Evolutionary conservation across 2,329 filamentous ascomycete species (phyloP).

Genomic region (Apiospora arundinis): DNA sequence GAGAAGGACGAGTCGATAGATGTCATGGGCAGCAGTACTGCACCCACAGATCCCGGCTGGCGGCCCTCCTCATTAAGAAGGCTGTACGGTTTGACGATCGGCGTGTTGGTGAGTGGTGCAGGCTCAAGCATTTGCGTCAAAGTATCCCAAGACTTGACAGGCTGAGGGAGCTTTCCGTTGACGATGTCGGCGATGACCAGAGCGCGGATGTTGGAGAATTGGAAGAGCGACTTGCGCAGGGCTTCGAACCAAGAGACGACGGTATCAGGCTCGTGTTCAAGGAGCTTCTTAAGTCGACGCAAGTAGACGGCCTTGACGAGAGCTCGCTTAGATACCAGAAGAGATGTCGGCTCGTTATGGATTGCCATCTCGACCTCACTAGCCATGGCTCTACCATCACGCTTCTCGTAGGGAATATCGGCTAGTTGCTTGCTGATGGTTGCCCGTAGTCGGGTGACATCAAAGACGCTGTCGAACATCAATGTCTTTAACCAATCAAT

Average conservation of each 20-base stretch:
- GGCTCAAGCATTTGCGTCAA: constrained; percentile 61
- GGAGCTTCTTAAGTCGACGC: constrained; percentile 80
- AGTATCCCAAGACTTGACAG: constrained; percentile 79
- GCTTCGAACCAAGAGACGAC: constrained; percentile 81
- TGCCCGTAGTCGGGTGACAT: constrained; percentile 69
- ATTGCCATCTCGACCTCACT: constrained; percentile 75
- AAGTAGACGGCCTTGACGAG: constrained; percentile 89
- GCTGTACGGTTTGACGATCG: constrained; percentile 72
- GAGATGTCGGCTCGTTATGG: constrained; percentile 78
- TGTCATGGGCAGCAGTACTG: constrained; percentile 86
- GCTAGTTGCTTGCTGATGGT: constrained; percentile 81
- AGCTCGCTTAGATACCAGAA: constrained; percentile 78
- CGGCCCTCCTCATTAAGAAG: constrained; percentile 79
- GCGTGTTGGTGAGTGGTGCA: constrained; percentile 58
- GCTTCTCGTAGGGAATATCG: constrained; percentile 91
- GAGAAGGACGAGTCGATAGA: constrained; percentile 92
- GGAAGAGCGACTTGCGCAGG: constrained; percentile 77
- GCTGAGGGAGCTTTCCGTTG: constrained; percentile 68
- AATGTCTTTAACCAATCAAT: constrained; percentile 86
- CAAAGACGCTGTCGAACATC: constrained; percentile 89
- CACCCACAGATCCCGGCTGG: constrained; percentile 74
- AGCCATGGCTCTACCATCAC: constrained; percentile 76
- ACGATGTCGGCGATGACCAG: constrained; percentile 82
- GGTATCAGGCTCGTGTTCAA: constrained; percentile 76
- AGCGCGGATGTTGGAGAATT: constrained; percentile 83